Conservation (phyloP, 2,329 filamentous ascomycete genomes). For the Claviceps sp. region DNA sequence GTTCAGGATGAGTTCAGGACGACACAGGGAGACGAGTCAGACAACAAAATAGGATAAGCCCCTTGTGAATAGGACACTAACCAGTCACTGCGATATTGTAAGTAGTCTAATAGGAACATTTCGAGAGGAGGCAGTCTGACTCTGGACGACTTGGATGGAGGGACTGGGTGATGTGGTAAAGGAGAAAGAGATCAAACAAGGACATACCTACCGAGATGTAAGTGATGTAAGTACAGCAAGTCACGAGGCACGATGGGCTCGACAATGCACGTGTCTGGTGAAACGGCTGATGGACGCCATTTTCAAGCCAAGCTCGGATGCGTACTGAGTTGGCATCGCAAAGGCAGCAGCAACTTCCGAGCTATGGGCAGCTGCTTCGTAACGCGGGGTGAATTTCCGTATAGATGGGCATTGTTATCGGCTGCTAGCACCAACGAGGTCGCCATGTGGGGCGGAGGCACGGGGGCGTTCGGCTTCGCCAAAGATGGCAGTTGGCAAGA, state of each 20-base stretch:
- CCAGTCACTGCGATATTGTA: conserved; percentile 61
- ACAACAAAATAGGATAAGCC: not conserved
- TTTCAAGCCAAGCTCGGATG: not conserved
- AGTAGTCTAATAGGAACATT: conserved; percentile 41
- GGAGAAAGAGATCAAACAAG: not conserved
- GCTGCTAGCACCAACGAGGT: too few relatives aligned
- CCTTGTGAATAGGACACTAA: conserved; percentile 18
- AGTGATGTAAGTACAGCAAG: conserved; percentile 3
- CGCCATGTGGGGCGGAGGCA: not conserved
- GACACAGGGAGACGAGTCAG: not conserved
- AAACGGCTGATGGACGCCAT: conserved; percentile 6
- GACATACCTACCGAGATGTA: not conserved
- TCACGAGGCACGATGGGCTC: conserved; percentile 5
- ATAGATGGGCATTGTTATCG: too few relatives aligned
- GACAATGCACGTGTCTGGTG: not conserved
- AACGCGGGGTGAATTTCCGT: too few relatives aligned
- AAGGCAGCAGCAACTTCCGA: not conserved
- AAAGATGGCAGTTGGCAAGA: conserved; percentile 1
- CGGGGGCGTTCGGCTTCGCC: not conserved
- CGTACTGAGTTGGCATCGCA: not conserved
- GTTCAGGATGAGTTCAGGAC: not conserved
- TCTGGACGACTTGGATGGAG: not conserved
- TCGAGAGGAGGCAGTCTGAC: not conserved
- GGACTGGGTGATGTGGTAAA: not conserved
- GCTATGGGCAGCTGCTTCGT: not conserved